Conservation (phyloP, 257 asterid genomes). For the Solanum corneliomulleri region DNA sequence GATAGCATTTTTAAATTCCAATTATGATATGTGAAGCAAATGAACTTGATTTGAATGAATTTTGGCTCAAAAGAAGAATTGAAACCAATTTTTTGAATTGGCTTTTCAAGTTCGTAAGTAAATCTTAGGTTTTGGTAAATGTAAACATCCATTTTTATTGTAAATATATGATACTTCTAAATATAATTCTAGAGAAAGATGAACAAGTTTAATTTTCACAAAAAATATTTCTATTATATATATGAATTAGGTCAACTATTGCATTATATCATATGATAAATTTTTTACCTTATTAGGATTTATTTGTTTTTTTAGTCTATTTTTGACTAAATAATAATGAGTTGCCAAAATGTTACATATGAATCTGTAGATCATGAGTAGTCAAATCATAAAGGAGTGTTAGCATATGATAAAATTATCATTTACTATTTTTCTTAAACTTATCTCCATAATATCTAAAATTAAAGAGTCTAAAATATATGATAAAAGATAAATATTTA, state of each 20-base stretch:
- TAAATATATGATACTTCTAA: neutral
- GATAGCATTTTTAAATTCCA: neutral
- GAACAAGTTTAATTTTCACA: neutral
- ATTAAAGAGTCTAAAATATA: no score
- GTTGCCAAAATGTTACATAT: neutral
- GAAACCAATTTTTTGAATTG: neutral
- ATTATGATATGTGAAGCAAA: neutral
- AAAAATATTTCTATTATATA: neutral
- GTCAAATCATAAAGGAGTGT: neutral
- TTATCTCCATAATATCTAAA: no score
- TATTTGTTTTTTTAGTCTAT: neutral
- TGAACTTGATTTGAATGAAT: neutral
- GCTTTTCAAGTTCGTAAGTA: neutral
- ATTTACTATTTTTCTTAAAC: no score
- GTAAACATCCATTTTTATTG: neutral
- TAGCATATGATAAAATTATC: neutral
- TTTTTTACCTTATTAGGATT: neutral
- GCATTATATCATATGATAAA: neutral
- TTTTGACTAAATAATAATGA: no score
- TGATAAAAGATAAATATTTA: no score
- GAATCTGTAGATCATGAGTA: neutral
- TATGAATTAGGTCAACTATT: neutral
- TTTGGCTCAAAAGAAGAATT: neutral
- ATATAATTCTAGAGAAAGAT: neutral
- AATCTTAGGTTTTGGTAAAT: neutral